A percentile compares a stretch with the other conserved stretches of the same genome.
These are phyloP conservation scores for Paramyrothecium roridum DNA, from an alignment of 2,329 filamentous ascomycete genomes.

Conservation along the genomic window DNA sequence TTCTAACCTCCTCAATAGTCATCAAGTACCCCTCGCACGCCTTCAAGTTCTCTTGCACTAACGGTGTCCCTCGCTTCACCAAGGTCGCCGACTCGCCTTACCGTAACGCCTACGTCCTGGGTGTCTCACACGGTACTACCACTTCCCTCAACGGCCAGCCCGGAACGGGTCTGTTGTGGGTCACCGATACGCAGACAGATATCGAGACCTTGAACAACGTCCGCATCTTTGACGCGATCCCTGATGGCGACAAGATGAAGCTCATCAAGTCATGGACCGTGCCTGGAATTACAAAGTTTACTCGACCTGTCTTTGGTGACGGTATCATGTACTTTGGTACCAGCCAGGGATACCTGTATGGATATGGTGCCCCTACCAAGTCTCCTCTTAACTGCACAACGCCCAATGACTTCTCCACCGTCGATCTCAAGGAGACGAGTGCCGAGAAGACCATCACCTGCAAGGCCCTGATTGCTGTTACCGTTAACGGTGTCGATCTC, in stretches of 20 bases:
- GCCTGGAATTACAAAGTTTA: conserved; percentile 52
- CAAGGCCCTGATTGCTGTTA: conserved; percentile 40
- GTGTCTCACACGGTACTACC: conserved; percentile 53
- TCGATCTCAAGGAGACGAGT: conserved; percentile 33
- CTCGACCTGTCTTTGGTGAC: conserved; percentile 55
- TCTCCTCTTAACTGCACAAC: conserved; percentile 51
- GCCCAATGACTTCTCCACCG: conserved; percentile 42
- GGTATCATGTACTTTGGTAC: conserved; percentile 53
- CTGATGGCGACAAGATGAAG: conserved; percentile 40
- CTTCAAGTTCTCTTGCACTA: conserved; percentile 54
- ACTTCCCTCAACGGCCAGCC: conserved; percentile 51
- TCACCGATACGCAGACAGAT: conserved; percentile 48
- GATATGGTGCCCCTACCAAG: conserved; percentile 53
- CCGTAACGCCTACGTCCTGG: conserved; percentile 49
- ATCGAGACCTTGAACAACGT: conserved; percentile 30
- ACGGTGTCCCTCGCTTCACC: conserved; percentile 49
- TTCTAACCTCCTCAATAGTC: conserved; percentile 22
- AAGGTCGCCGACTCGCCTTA: conserved; percentile 48
- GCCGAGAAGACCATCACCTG: conserved; percentile 37
- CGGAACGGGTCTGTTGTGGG: conserved; percentile 56
- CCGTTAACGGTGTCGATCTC: conserved; percentile 34
- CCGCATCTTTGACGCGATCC: conserved; percentile 50
- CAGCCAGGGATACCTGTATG: conserved; percentile 48
- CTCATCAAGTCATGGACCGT: conserved; percentile 50
- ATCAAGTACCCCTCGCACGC: conserved; percentile 53